Conservation (phyloP, 805 yeast species). For the Ogataea pilisensis region DNA sequence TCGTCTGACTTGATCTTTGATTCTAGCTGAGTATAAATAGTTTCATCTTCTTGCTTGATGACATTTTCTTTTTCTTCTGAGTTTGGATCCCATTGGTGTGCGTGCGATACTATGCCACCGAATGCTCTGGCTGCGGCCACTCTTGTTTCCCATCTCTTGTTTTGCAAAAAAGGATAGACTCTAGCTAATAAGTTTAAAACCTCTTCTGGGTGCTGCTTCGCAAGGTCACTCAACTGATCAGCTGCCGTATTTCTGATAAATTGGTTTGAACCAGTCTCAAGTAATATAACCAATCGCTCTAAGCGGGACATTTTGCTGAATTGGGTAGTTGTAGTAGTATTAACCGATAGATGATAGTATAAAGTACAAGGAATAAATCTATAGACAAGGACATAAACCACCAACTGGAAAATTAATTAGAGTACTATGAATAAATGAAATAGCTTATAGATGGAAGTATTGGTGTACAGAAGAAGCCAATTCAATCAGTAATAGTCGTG, state of each 20-base stretch:
- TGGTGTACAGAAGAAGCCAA: no score
- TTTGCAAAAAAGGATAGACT: constrained; percentile 82
- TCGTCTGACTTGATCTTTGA: constrained; percentile 10
- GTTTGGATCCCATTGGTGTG: constrained; percentile 83
- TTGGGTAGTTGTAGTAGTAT: no score
- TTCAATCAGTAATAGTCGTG: no score
- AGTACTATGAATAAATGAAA: no score
- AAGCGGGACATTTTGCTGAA: constrained; percentile 29
- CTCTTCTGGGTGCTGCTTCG: constrained; percentile 93
- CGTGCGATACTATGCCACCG: constrained; percentile 84
- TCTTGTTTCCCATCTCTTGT: constrained; percentile 93
- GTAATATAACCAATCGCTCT: constrained; percentile 36
- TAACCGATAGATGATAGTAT: no score
- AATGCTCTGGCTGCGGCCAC: constrained; percentile 91
- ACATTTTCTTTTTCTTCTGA: constrained; percentile 22
- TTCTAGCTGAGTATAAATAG: constrained; percentile 23
- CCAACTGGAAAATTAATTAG: no score
- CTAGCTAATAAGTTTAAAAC: constrained; percentile 75
- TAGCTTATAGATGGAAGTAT: no score
- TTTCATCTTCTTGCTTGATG: constrained; percentile 5
- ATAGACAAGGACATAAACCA: no score
- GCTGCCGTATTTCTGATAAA: constrained; percentile 95
- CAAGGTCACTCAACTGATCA: constrained; percentile 91
- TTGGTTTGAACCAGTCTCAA: constrained; percentile 94
- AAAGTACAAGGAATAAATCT: no score